Base-by-base conservation (phyloP, 2,329 filamentous ascomycete species). In the Didymella pinodella region DNA sequence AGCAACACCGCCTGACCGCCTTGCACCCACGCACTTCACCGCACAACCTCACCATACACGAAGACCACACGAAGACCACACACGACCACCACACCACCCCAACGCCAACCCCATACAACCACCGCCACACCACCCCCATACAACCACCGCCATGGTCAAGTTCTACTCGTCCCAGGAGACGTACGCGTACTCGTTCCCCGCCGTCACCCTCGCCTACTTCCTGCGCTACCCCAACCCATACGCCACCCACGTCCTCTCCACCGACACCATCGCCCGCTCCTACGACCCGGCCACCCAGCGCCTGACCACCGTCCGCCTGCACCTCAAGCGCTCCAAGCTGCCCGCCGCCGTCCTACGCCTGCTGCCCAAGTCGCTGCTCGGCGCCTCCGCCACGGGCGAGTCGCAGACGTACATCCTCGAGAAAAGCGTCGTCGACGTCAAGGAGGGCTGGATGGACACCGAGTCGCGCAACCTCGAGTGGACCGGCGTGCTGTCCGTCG, bases 171-270 rank as follows among this genome's bases (percentile, higher is more conserved):
- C 74, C 69, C 87, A 85, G 78, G 89, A 91, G 76, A 86, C 84
- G 71, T 93, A 93, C 83, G 84, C 88, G 65, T 92, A 94, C 78
- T 89, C 90, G 48, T 94, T 94, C 81, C 88, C 90, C 62, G 91
- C 91, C 75, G 91, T 95, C 62, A 92, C 91, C 48, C 88, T 95
- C 77, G 91, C 91, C 80, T 95, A 92, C 84, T 95, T 94, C 80
- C 88, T 95, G 48, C 90, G 91, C 65, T 95, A 95, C 79, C 92
- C 90, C 65, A 95, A 94, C 73, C 91, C 91, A 7, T 93, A 94
- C 80, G 89, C 88, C 65, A 88, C 86, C 64, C 91, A 95, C 80
- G 91, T 95, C 52, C 82, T 93, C 68, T 92, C 90, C 73, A 93
- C 90, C 77, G 91, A 95, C 77, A 92, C 90, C 70, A 91, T 95